Base-by-base conservation (phyloP, 2,329 filamentous ascomycete genomes). In the Trichoderma brevicompactum region DNA sequence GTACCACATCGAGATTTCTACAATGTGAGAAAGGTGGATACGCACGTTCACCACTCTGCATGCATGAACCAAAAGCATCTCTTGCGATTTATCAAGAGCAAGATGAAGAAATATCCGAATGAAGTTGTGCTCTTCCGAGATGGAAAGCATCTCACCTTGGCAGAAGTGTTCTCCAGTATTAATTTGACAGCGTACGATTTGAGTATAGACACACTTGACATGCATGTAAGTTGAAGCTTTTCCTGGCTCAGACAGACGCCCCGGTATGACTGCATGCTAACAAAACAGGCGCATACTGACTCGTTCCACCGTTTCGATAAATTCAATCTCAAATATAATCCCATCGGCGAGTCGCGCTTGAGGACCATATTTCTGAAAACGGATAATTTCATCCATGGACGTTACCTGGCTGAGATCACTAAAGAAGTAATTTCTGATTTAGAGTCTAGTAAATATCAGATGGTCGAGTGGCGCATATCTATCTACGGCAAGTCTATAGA, bases 1-100 rank as follows among this genome's bases (percentile, higher is more conserved):
- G 95, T 98, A 61, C 95, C 95, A 2, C 95, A 99, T 78, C 89
- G 95, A 81, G 95, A 99, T 78, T 99, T 99, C 75, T 99, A 99
- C 82, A 99, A 99, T 74, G 95, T 99, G 52, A 87, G 95, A 75
- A 99, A 99, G 78, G 95, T 99, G 58, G 95, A 99, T 75, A 99
- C 95, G 10, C 95, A 99, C 83, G 95, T 99, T 71, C 95, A 99
- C 76, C 95, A 99, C 78, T 99, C 95, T 15, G 95, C 95, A 28
- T 99, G 95, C 77, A 99, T 99, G 95, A 99, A 99, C 75, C 95
- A 99, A 78, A 99, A 99, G 79, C 95, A 99, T 84, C 81, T 99
- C 64, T 82, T 99, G 66, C 92, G 95, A 61, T 99, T 99, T 79
- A 99, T 99, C 82, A 99, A 99, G 80, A 97, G 93, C 79, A 99